A percentile compares a stretch with the other conserved stretches of the same genome.
These are phyloP conservation scores for Crithidia brevicula DNA, from an alignment of 208 protist genomes.

Conservation along the genomic window DNA sequence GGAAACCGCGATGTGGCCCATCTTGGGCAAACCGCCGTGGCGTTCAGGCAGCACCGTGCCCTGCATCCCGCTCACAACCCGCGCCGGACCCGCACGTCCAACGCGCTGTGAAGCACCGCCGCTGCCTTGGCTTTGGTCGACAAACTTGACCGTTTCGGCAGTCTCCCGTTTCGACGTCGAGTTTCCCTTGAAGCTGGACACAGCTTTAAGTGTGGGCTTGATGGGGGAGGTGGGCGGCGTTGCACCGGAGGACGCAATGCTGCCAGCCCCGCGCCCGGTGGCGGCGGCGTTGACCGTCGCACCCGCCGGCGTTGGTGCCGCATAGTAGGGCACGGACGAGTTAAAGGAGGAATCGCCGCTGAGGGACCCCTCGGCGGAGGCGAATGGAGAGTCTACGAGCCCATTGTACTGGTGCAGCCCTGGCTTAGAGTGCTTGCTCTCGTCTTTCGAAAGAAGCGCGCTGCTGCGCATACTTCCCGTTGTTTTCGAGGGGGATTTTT, in stretches of 20 bases:
- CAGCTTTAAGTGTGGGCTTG: neutral
- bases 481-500: too few species aligned
- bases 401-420: neutral
- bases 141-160: slow-evolving; percentile 10
- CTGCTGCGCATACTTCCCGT: neutral
- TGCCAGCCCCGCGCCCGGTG: too few species aligned
- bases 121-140: neutral
- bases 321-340: neutral
- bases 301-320: neutral
- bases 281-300: neutral
- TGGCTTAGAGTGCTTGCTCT: neutral
- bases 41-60: slow-evolving; percentile 72
- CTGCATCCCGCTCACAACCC: slow-evolving; percentile 50
- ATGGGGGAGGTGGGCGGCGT: neutral
- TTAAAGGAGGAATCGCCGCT: neutral
- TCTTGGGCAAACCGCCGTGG: slow-evolving; percentile 68
- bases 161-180: neutral
- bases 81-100: neutral
- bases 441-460: neutral
- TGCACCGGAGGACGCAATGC: neutral
- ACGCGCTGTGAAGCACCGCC: neutral
- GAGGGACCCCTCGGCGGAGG: neutral
- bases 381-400: neutral
- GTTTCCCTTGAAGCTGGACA: slow-evolving; percentile 1
- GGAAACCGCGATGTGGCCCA: slow-evolving; percentile 78